Evolutionary conservation across 75 land plant species (phyloP).

Genomic region (Cunninghamia lanceolata): DNA sequence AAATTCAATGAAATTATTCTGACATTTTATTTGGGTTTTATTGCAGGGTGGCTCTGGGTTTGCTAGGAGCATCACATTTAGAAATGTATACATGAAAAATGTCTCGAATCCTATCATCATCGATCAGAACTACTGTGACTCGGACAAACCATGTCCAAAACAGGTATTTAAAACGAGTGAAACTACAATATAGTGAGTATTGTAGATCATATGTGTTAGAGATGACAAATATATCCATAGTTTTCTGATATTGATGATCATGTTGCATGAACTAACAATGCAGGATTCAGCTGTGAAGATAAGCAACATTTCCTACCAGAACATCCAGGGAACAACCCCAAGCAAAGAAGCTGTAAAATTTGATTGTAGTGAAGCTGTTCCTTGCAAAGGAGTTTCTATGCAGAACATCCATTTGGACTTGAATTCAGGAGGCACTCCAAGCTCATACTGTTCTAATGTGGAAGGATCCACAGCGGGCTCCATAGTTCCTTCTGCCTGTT

Average conservation of each 20-base stretch:
- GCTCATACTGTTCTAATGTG: slow-evolving; percentile 16
- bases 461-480: slow-evolving; percentile 8
- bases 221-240: background rate
- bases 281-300: slow-evolving; percentile 75
- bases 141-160: slow-evolving; percentile 53
- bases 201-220: background rate
- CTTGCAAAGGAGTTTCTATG: slow-evolving; percentile 55
- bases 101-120: slow-evolving; percentile 88
- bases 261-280: background rate
- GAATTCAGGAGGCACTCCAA: slow-evolving; percentile 6
- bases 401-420: slow-evolving; percentile 28
- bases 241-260: background rate
- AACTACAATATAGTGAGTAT: background rate
- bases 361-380: slow-evolving; percentile 60
- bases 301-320: slow-evolving; percentile 55
- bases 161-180: slow-evolving; percentile 33
- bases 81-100: slow-evolving; percentile 67
- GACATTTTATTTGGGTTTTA: background rate
- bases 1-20: background rate
- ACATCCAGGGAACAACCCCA: slow-evolving; percentile 78
- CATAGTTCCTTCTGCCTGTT: slow-evolving; percentile 23
- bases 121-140: slow-evolving; percentile 93
- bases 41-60: slow-evolving; percentile 82
- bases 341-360: slow-evolving; percentile 51
- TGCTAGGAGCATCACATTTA: slow-evolving; percentile 54